A percentile compares a stretch with the other conserved stretches of the same genome.
These are phyloP conservation scores for Scheffersomyces parashehatae DNA, from an alignment of 1,139 yeast genomes.

Conservation along the genomic window DNA sequence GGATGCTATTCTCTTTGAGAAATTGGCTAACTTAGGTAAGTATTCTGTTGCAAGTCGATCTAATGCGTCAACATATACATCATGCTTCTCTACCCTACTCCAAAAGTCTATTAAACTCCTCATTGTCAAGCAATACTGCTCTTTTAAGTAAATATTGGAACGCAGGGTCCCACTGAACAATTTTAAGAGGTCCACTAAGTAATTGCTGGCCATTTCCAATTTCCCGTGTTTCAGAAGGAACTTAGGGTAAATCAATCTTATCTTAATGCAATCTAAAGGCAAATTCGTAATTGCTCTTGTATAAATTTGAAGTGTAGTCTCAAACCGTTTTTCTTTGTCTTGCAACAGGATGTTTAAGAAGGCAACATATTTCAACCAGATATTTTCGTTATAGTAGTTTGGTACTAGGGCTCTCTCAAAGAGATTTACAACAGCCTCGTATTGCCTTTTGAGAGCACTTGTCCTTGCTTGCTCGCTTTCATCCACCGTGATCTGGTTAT, in stretches of 20 bases:
- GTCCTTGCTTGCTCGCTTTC: not conserved
- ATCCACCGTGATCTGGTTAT: not conserved
- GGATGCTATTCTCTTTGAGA: slow-evolving; percentile 1
- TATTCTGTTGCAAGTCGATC: slow-evolving; percentile 19
- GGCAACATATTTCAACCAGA: slow-evolving; percentile 62
- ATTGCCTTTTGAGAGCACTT: slow-evolving; percentile 3
- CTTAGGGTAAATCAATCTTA: slow-evolving; percentile 45
- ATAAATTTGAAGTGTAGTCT: slow-evolving; percentile 33
- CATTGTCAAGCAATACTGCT: slow-evolving; percentile 24
- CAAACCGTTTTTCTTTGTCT: slow-evolving; percentile 18
- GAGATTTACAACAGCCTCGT: slow-evolving; percentile 26
- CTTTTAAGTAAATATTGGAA: slow-evolving; percentile 19
- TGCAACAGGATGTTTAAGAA: slow-evolving; percentile 29
- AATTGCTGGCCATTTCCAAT: slow-evolving; percentile 26
- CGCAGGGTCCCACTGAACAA: slow-evolving; percentile 23
- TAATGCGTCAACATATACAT: slow-evolving; percentile 9
- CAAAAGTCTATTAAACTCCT: slow-evolving; percentile 21
- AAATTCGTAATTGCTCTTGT: slow-evolving; percentile 44
- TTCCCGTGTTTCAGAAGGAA: slow-evolving; percentile 26
- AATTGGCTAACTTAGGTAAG: slow-evolving; percentile 14
- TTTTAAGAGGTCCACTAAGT: slow-evolving; percentile 28
- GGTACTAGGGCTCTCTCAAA: slow-evolving; percentile 67
- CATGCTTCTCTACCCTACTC: slow-evolving; percentile 6
- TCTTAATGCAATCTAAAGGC: slow-evolving; percentile 38
- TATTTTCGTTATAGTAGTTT: slow-evolving; percentile 44